Percentiles rank a stretch among this genome's conserved stretches.
phyloP scores from a whole-genome alignment of 305 asterid species.

The Solanum hybrid region DNA sequence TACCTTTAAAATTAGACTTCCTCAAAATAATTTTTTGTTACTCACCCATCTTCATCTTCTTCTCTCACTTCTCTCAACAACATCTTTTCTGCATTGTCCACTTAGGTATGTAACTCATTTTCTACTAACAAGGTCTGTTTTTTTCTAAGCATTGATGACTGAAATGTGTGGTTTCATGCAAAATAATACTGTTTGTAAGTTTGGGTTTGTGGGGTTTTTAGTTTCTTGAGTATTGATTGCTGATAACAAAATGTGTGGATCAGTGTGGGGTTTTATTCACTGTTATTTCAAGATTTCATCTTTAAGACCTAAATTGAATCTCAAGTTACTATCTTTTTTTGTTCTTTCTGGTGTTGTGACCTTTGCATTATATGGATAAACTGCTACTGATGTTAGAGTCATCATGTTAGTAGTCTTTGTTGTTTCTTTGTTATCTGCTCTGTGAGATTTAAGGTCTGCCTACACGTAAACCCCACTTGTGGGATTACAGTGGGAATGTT shows the following conservation, averaged over 20 bases:
- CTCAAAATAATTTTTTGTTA: slow-evolving; percentile 1
- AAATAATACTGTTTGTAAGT: neutral
- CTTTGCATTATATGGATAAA: neutral
- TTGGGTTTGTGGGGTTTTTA: neutral
- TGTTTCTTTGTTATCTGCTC: neutral
- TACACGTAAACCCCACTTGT: neutral
- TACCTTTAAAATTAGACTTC: slow-evolving; percentile 10
- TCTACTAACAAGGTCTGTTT: neutral
- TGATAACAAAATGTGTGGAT: neutral
- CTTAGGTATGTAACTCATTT: neutral
- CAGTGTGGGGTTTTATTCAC: neutral
- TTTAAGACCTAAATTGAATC: neutral
- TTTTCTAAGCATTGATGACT: neutral
- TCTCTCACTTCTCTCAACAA: neutral
- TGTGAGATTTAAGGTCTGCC: neutral
- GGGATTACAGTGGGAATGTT: neutral
- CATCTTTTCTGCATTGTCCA: neutral
- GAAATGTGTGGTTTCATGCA: neutral
- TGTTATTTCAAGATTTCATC: neutral
- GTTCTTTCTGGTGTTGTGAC: neutral
- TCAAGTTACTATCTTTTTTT: neutral
- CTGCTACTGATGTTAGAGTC: neutral
- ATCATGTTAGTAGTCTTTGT: neutral
- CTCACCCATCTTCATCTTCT: slow-evolving; percentile 13
- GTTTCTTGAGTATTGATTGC: neutral